These are phyloP conservation scores for Mycena pura DNA, from an alignment of 768 basidiomycete genomes.

Conservation along the genomic window DNA sequence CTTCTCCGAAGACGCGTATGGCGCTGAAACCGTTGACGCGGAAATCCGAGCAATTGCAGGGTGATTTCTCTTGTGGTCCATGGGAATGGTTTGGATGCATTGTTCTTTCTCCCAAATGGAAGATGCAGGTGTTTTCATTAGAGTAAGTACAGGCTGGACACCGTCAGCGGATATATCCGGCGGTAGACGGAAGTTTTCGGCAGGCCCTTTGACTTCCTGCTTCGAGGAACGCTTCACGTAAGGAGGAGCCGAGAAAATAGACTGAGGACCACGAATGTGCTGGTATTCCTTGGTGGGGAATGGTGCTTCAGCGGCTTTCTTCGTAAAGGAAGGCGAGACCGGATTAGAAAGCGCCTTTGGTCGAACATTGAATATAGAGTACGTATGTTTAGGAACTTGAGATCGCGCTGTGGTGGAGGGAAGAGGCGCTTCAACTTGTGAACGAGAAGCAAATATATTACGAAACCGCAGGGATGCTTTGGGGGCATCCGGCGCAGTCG, in stretches of 20 bases:
- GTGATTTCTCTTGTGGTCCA: slow-evolving; percentile 46
- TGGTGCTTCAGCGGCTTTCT: neutral
- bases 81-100: slow-evolving; percentile 36
- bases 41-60: slow-evolving; percentile 57
- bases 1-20: slow-evolving; percentile 41
- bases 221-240: slow-evolving; percentile 6
- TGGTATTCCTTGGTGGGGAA: slow-evolving; percentile 38
- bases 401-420: slow-evolving; percentile 7
- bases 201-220: neutral
- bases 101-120: slow-evolving; percentile 15
- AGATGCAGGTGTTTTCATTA: neutral
- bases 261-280: slow-evolving; percentile 69
- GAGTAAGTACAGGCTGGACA: neutral
- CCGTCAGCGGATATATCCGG: neutral
- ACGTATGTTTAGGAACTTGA: slow-evolving; percentile 39
- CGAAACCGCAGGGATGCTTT: slow-evolving; percentile 6
- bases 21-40: slow-evolving; percentile 24
- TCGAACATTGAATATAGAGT: slow-evolving; percentile 54
- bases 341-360: slow-evolving; percentile 23
- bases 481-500: neutral
- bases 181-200: neutral
- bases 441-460: slow-evolving; percentile 9
- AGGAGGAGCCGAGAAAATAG: slow-evolving; percentile 33
- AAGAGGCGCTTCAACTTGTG: neutral
- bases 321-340: slow-evolving; percentile 7